phyloP scores from a whole-genome alignment of 106 monocot species.

The Posidonia australis region DNA sequence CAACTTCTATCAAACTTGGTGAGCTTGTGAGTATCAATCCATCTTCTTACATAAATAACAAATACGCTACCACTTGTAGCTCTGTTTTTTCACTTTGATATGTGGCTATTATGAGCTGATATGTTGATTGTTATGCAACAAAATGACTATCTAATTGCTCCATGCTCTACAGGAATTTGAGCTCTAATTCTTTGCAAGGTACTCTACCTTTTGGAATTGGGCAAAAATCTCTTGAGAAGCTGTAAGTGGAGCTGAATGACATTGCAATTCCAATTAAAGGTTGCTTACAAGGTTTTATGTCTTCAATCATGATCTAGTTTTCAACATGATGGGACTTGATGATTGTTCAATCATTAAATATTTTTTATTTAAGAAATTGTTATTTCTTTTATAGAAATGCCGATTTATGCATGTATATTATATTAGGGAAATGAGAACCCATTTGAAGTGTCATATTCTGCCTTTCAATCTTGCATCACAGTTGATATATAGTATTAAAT shows the following conservation, averaged over 20 bases:
- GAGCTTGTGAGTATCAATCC: conserved; percentile 71
- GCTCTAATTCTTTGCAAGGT: conserved; percentile 11
- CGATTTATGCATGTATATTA: too few species aligned
- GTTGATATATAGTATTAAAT: too few species aligned
- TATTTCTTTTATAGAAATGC: too few species aligned
- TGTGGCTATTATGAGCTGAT: background rate
- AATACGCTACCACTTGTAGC: background rate
- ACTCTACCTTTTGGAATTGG: conserved; percentile 4
- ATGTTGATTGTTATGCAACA: background rate
- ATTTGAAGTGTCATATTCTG: too few species aligned
- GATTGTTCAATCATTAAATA: too few species aligned
- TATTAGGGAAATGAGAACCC: too few species aligned
- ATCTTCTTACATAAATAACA: background rate
- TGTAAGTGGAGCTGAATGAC: background rate
- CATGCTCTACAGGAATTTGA: conserved; percentile 3
- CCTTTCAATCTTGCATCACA: too few species aligned
- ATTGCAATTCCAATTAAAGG: background rate
- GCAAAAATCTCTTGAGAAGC: conserved; percentile 2
- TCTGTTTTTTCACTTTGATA: background rate
- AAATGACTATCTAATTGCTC: background rate
- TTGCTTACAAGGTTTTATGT: background rate
- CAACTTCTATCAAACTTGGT: conserved; percentile 69
- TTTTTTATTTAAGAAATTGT: too few species aligned
- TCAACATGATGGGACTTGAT: too few species aligned
- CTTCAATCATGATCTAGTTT: background rate